phyloP scores from a whole-genome alignment of 257 asterid genomes.

The Solanum piurae region DNA sequence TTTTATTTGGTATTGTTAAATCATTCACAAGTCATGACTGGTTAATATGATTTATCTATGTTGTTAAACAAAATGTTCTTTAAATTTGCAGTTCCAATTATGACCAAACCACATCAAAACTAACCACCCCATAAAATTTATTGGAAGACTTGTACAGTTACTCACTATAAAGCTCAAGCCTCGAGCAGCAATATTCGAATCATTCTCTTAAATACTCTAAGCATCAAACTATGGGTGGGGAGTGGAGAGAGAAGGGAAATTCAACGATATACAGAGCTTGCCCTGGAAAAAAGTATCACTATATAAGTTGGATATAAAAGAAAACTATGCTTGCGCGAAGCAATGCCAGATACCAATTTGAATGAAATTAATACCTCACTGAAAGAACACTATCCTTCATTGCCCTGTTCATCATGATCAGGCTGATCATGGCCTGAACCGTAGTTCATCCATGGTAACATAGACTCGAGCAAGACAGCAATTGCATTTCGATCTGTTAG shows the following conservation, averaged over 20 bases:
- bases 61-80: neutral
- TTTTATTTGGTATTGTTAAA: too few species aligned
- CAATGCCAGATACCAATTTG: neutral
- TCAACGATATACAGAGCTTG: neutral
- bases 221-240: neutral
- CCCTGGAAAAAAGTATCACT: neutral
- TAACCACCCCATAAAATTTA: neutral
- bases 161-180: neutral
- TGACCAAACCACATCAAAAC: neutral
- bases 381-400: constrained; percentile 21
- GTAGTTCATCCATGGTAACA: constrained; percentile 70
- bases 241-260: neutral
- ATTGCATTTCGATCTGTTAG: constrained; percentile 57
- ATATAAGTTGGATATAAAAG: neutral
- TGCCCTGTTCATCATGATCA: constrained; percentile 23
- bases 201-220: neutral
- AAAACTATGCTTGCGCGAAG: neutral
- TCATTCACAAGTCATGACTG: too few species aligned
- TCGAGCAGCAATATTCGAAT: neutral
- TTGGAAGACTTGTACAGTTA: neutral
- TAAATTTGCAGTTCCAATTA: neutral
- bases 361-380: neutral
- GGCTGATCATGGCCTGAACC: constrained; percentile 36
- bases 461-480: constrained; percentile 74
- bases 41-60: neutral